Percentiles rank a stretch among this genome's conserved stretches.
phyloP scores from a whole-genome alignment of 306 rosid genomes.

The Quercus bicolor region DNA sequence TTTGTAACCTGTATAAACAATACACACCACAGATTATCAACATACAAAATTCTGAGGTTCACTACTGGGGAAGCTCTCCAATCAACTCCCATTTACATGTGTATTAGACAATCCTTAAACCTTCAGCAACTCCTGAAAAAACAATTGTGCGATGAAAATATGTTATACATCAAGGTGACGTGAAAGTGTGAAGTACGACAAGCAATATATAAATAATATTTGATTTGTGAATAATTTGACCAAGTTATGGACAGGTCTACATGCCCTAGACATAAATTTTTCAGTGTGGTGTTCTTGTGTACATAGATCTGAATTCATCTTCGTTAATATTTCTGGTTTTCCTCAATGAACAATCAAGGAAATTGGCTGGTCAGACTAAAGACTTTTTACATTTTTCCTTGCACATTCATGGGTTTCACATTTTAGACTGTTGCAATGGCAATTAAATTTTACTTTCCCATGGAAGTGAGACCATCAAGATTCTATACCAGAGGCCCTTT shows the following conservation, averaged over 20 bases:
- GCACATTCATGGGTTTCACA: no score
- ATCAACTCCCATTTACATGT: constrained; percentile 34
- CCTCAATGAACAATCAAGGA: no score
- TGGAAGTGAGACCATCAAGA: no score
- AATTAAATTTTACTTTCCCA: no score
- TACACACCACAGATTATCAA: constrained; percentile 13
- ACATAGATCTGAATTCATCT: no score
- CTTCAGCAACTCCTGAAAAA: constrained; percentile 88
- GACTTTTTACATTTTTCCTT: no score
- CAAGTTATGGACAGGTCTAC: background rate
- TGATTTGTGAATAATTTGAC: background rate
- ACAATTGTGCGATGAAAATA: constrained; percentile 11
- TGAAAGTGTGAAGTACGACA: constrained; percentile 6
- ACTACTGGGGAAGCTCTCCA: constrained; percentile 10
- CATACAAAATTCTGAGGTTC: constrained; percentile 23
- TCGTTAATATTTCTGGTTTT: no score
- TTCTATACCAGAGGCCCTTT: no score
- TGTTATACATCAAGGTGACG: constrained; percentile 3
- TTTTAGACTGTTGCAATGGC: no score
- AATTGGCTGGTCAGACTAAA: no score
- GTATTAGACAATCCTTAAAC: constrained; percentile 40
- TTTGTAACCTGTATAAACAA: constrained; percentile 8
- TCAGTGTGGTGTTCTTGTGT: no score
- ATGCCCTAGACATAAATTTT: no score
- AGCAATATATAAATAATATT: background rate